Base-by-base conservation (phyloP, 1,284 basidiomycete species). In the Fistulinella cinereoalba region DNA sequence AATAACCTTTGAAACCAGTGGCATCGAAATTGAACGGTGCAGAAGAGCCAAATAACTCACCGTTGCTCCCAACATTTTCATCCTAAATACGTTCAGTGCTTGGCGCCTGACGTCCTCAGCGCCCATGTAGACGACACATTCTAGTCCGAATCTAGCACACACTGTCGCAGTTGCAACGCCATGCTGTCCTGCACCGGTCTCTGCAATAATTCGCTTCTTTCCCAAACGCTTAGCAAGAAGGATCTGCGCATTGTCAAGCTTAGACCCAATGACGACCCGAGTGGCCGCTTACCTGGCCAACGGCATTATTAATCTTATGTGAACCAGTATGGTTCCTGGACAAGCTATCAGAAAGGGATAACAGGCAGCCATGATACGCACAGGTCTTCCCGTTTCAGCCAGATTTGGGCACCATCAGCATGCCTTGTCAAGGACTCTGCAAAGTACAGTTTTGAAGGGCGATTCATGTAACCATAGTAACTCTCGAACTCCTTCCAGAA, bases 121-220 rank as follows among this genome's bases (percentile, higher is more conserved):
- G 45, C 97, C 97, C 96, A 99, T 99, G 73, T 95, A 99, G 56
- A 99, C 79, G 58, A 97, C 73, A 65, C 97, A 99, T 68, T 98
- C 88, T 74, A 99, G 64, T 13, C 92, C 95, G 61, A 99, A 99
- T 59, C 91, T 90, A 40, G 96, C 96, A 59, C 97, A 99, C 9
- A 93, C 97, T 3, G 96, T 99, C 0, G 97, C 97, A 32, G 96
- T 98, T 9, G 97, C 97, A 18, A 99, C 95, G 68, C 97, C 97
- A 69, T 99, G 97, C 68, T 99, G 96, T 24, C 97, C 97, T 0
- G 97, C 96, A 51, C 96, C 96, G 1, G 97, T 99, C 75, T 99
- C 97, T 41, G 96, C 95, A 56, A 99, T 98, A 65, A 99, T 98
- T 43, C 95, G 82, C 40, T 79, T 97, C 75, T 99, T 99, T 24